Conservation (phyloP, 2,329 filamentous ascomycete species). For the Hirsutella rhossiliensis region DNA sequence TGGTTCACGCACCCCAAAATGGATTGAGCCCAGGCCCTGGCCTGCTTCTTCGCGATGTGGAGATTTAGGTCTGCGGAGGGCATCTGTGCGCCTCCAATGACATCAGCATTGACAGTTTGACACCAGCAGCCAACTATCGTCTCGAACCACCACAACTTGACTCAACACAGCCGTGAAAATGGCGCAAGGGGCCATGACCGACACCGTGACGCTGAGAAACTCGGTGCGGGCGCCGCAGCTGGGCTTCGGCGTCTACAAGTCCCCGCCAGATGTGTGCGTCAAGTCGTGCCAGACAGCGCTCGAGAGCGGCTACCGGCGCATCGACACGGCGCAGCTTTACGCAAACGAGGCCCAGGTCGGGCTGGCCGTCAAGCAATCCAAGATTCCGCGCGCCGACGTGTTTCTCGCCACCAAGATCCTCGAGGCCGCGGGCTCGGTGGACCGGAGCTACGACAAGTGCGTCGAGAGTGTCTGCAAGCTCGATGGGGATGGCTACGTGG, state of each 20-base stretch:
- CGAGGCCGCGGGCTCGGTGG: constrained; percentile 25
- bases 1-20: too few relatives aligned
- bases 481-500: constrained; percentile 48
- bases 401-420: constrained; percentile 64
- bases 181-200: not conserved
- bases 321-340: constrained; percentile 52
- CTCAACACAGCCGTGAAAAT: not conserved
- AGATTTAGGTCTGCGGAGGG: too few relatives aligned
- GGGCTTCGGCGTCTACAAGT: constrained; percentile 60
- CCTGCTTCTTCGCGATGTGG: too few relatives aligned
- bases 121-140: too few relatives aligned
- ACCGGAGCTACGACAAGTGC: constrained; percentile 46
- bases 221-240: constrained; percentile 42
- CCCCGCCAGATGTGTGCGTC: constrained; percentile 37
- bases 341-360: constrained; percentile 57
- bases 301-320: constrained; percentile 43
- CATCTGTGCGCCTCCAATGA: too few relatives aligned
- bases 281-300: constrained; percentile 44
- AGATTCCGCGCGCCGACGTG: constrained; percentile 42
- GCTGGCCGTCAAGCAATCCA: constrained; percentile 44
- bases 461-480: constrained; percentile 54
- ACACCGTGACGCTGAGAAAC: constrained; percentile 12
- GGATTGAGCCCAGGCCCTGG: too few relatives aligned
- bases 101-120: too few relatives aligned
- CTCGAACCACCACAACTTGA: too few relatives aligned